Evolutionary conservation across 2,329 filamentous ascomycete species (phyloP), one percentile per base, ranked within the genome.

Genomic region (Paraphoma sp.): DNA sequence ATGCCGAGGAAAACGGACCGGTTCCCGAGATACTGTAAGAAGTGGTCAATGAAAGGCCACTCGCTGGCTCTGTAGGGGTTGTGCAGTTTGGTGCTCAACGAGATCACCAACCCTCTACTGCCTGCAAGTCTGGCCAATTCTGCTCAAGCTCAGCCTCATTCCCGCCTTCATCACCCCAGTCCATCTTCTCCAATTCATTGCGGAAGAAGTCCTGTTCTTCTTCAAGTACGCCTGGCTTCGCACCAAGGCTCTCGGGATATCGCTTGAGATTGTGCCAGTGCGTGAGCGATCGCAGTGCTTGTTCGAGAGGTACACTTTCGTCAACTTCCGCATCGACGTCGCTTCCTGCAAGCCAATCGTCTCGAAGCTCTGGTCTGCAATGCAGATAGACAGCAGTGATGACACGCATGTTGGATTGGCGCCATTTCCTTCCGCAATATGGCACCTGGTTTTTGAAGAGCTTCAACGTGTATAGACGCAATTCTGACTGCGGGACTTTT

Each of bases 391-490:
- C 92, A 3, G 93, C 93, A 0, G 95, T 99, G 72, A 99, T 99
- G 71, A 98, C 93, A 53, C 94, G 91, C 95, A 99, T 99, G 77
- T 99, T 98, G 67, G 88, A 89, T 80, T 98, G 95, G 12, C 95
- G 89, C 95, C 95, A 99, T 80, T 99, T 99, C 43, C 95, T 89
- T 18, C 95, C 94, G 76, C 94, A 98, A 81, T 97, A 99, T 1
- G 95, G 95, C 4, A 99, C 95, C 77, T 99, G 95, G 58, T 93
- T 95, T 78, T 99, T 99, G 87, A 98, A 98, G 0, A 99, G 85
- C 79, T 99, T 99, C 66, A 99, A 86, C 0, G 95, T 97, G 80
- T 98, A 98, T 43, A 97, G 87, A 6, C 95, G 88, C 41, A 99
- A 83, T 69, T 92, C 86, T 1, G 89, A 89, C 70, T 99, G 92